phyloP scores from a whole-genome alignment of 2,329 filamentous ascomycete species.

The Trichoderma citrinoviride region DNA sequence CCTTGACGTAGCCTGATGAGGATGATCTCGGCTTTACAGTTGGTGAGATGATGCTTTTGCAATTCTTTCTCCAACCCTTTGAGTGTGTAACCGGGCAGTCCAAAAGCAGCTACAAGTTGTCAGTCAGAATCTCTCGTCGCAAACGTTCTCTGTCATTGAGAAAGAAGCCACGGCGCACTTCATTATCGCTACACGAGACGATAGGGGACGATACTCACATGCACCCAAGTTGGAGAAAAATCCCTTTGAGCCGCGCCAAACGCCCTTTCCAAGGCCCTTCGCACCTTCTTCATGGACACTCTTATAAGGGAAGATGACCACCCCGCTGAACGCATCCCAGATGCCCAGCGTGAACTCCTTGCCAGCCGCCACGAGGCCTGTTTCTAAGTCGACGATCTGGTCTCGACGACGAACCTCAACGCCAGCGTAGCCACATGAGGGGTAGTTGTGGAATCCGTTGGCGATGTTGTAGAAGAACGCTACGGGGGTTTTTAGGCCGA shows the following conservation, averaged over 20 bases:
- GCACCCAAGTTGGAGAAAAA: constrained; percentile 45
- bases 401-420: constrained; percentile 61
- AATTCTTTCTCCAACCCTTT: constrained; percentile 54
- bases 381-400: constrained; percentile 65
- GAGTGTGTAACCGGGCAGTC: constrained; percentile 49
- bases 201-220: constrained; percentile 23
- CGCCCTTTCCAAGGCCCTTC: constrained; percentile 60
- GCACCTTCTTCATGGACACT: constrained; percentile 62
- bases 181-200: background rate
- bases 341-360: constrained; percentile 63
- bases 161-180: no score
- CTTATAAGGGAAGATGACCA: constrained; percentile 62
- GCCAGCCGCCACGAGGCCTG: constrained; percentile 57
- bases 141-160: background rate
- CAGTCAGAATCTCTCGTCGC: constrained; percentile 13
- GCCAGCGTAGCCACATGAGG: constrained; percentile 60
- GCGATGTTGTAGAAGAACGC: constrained; percentile 67
- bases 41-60: constrained; percentile 34
- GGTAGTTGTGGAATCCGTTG: constrained; percentile 71
- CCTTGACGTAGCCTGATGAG: constrained; percentile 34
- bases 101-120: constrained; percentile 41
- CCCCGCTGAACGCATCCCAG: constrained; percentile 66
- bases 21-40: constrained; percentile 35
- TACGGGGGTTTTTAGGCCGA: constrained; percentile 62
- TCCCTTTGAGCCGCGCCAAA: constrained; percentile 45